Percentiles rank a stretch among this genome's conserved stretches.
phyloP scores from a whole-genome alignment of 2,329 filamentous ascomycete species.

The Aspergillus ochraceus region DNA sequence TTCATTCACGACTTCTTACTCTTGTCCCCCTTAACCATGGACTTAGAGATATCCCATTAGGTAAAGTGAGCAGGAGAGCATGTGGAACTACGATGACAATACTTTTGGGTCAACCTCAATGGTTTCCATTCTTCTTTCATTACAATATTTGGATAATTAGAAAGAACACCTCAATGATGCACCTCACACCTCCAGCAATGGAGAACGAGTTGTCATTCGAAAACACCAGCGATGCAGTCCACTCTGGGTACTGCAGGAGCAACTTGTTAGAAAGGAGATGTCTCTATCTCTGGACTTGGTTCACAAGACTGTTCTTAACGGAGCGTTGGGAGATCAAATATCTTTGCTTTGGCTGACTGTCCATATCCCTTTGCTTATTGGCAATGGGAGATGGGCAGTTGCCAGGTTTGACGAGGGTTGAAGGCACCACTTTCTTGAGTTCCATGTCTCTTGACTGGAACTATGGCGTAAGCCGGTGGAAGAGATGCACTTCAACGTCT shows the following conservation, averaged over 20 bases:
- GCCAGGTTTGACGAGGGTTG: conserved; percentile 29
- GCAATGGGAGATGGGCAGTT: conserved; percentile 17
- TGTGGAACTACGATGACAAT: not conserved
- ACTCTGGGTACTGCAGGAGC: conserved; percentile 72
- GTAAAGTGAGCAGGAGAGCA: not conserved
- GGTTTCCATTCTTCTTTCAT: not conserved
- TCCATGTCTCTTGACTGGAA: conserved; percentile 7
- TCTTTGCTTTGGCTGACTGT: conserved; percentile 23
- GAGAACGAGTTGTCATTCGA: not conserved
- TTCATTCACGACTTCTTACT: not conserved
- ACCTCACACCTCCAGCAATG: not conserved
- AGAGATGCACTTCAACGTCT: conserved; percentile 42
- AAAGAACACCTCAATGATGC: too few species aligned
- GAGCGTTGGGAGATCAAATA: conserved; percentile 71
- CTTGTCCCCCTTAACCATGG: not conserved
- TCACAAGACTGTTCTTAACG: conserved; percentile 73
- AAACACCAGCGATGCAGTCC: conserved; percentile 68
- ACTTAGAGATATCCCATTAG: not conserved
- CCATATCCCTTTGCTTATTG: conserved; percentile 19
- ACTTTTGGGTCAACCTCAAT: not conserved
- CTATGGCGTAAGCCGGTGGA: conserved; percentile 30
- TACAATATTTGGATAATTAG: not conserved
- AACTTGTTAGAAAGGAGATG: conserved; percentile 48
- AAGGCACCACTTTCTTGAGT: conserved; percentile 39
- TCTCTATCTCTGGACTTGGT: conserved; percentile 11